Percentiles rank a stretch among this genome's conserved stretches.
Conservation (phyloP, 805 yeast species). For the Metschnikowia corniflorae region DNA sequence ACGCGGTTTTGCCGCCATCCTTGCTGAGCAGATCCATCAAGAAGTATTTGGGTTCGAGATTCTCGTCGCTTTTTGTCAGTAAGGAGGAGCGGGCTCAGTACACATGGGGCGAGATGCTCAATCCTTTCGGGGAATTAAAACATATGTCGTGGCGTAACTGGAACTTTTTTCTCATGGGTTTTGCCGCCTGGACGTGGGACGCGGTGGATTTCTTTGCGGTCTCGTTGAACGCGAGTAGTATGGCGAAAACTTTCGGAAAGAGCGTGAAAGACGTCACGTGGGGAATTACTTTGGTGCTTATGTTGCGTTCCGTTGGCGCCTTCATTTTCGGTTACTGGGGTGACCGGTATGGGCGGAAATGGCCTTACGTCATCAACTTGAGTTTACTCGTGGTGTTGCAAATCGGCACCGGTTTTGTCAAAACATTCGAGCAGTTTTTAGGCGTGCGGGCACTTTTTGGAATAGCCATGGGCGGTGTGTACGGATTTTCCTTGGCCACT, state of each 20-base stretch:
- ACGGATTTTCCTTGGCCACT: slow-evolving; percentile 61
- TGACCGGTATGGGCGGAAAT: slow-evolving; percentile 59
- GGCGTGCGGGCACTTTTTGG: too few species aligned
- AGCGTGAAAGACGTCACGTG: slow-evolving; percentile 56
- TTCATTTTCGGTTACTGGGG: slow-evolving; percentile 54
- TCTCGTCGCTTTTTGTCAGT: slow-evolving; percentile 47
- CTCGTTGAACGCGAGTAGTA: slow-evolving; percentile 45
- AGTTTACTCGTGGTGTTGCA: slow-evolving; percentile 48
- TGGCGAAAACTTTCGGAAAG: slow-evolving; percentile 46
- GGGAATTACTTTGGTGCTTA: slow-evolving; percentile 68
- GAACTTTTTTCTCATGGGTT: too few species aligned
- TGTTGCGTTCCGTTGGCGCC: slow-evolving; percentile 68
- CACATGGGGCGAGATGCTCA: slow-evolving; percentile 10
- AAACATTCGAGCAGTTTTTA: slow-evolving; percentile 52
- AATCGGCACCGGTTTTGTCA: slow-evolving; percentile 61
- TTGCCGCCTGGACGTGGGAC: slow-evolving; percentile 64
- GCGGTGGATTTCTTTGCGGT: slow-evolving; percentile 64
- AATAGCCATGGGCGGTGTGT: slow-evolving; percentile 68
- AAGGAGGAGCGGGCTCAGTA: slow-evolving; percentile 43
- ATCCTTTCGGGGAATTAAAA: too few species aligned
- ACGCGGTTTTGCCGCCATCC: slow-evolving; percentile 25
- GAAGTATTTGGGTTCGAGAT: too few species aligned
- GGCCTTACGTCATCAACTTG: slow-evolving; percentile 51
- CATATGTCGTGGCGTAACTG: slow-evolving; percentile 35
- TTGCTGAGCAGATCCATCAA: slow-evolving; percentile 46